phyloP scores from a whole-genome alignment of 352 stramenopile genomes.

The Phytophthora syringae region DNA sequence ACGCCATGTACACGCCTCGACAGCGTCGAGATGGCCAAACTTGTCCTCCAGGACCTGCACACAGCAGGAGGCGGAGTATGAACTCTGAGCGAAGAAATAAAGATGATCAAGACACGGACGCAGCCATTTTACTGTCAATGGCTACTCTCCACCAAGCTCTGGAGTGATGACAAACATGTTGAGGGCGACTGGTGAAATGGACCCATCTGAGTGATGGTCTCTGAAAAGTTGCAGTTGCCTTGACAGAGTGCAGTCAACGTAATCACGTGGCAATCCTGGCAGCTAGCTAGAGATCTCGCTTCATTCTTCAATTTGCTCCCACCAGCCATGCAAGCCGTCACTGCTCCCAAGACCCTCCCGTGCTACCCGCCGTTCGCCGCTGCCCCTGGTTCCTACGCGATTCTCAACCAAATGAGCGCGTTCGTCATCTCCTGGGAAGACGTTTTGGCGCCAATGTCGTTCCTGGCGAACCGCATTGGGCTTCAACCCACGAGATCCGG shows the following conservation, averaged over 20 bases:
- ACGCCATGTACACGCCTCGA: conserved; percentile 18
- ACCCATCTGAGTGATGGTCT: conserved; percentile 30
- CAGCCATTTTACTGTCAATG: conserved; percentile 35
- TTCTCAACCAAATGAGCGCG: conserved; percentile 8
- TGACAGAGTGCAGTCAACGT: neutral
- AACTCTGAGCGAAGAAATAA: neutral
- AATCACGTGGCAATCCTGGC: neutral
- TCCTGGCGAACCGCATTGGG: conserved; percentile 48
- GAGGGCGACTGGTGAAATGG: conserved; percentile 15
- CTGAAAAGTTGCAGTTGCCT: conserved; percentile 21
- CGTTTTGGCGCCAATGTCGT: conserved; percentile 54
- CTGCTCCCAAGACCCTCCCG: conserved; percentile 12
- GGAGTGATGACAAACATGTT: neutral
- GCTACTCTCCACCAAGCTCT: conserved; percentile 9
- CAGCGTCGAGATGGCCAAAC: neutral
- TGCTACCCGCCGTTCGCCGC: conserved; percentile 22
- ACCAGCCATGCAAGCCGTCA: conserved; percentile 13
- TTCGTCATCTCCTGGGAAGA: conserved; percentile 71
- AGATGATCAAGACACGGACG: conserved; percentile 18
- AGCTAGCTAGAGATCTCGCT: neutral
- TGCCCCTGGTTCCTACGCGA: neutral
- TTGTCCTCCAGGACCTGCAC: neutral
- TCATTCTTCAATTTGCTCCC: conserved; percentile 25
- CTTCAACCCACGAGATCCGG: conserved; percentile 41
- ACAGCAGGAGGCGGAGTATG: neutral